Base-by-base conservation (phyloP, 805 yeast species). In the Cyberlindnera americana region DNA sequence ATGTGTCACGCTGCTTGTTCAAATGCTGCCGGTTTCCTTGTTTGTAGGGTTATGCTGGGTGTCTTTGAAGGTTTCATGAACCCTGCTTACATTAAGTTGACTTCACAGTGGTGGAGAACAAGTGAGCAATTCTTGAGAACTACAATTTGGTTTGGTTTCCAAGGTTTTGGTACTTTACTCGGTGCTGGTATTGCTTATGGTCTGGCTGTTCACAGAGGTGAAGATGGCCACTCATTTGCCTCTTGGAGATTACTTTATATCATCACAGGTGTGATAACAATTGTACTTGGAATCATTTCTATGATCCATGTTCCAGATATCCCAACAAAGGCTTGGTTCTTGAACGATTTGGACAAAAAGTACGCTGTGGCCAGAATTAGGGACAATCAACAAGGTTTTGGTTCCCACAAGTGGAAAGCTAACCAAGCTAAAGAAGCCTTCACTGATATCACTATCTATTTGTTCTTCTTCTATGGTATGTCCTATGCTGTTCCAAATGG, bases 231-330 rank as follows among this genome's bases (percentile, higher is more conserved):
- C 52, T 37, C 66, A 18, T 58, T 78, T 5, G 66, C 60, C 7
- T 67, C 81, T 3, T 84, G 90, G 90, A 77, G 73, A 54, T 50
- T 76, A 11, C 54, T 80, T 4, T 83, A 72, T 53, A 59, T 83
- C 34, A 64, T 81, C 24, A 70, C 76, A 26, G 95, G 93, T 16
- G 54, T 67, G 5, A 67, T 79, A 40, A 80, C 88, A 1, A 58
- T 79, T 7, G 51, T 70, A 14, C 52, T 77, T 14, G 84, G 83
- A 6, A 34, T 72, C 11, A 33, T 71, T 10, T 64, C 76, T 37
- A 52, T 61, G 26, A 44, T 75, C 35, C 75, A 73, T 56, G 50
- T 82, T 35, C 85, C 86, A 13, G 78, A 75, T 47, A 58, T 63
- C 25, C 86, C 87, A 30, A 64, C 67, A 14, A 58, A 59, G 25